Percentiles rank a stretch among this genome's conserved stretches.
Conservation (phyloP, 129 eudicot genomes). For the Artemisia argyi region DNA sequence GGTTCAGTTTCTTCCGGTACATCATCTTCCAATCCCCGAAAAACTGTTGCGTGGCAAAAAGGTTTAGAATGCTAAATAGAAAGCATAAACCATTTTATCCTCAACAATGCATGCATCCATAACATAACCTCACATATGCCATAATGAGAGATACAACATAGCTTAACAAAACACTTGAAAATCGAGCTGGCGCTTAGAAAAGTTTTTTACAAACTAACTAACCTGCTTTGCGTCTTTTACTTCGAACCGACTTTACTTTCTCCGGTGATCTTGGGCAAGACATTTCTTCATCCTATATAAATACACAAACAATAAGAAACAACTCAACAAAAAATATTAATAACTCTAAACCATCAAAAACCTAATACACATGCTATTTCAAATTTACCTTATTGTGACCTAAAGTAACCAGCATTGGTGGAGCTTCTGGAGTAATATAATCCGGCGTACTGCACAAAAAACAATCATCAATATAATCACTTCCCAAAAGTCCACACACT, state of each 20-base stretch:
- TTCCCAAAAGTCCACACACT: neutral
- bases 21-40: slow-evolving; percentile 41
- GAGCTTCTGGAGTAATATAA: slow-evolving; percentile 81
- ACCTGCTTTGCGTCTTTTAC: slow-evolving; percentile 63
- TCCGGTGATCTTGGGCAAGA: slow-evolving; percentile 78
- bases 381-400: slow-evolving; percentile 46
- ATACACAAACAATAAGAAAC: neutral
- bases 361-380: neutral
- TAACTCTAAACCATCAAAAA: neutral
- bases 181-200: too few species aligned
- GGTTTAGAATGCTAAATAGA: slow-evolving; percentile 7
- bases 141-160: neutral
- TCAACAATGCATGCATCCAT: neutral
- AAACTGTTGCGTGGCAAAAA: slow-evolving; percentile 23
- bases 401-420: slow-evolving; percentile 36
- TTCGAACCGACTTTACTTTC: slow-evolving; percentile 60
- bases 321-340: neutral
- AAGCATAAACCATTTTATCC: slow-evolving; percentile 28
- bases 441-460: slow-evolving; percentile 80
- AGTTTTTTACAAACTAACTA: slow-evolving; percentile 1
- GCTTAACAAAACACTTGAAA: neutral
- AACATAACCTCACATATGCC: too few species aligned
- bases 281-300: slow-evolving; percentile 46
- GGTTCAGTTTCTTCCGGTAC: slow-evolving; percentile 32
- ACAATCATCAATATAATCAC: neutral